Percentiles rank a stretch among this genome's conserved stretches.
Evolutionary conservation across 305 asterid genomes (phyloP).

Genomic region (Plantago lanceolata): DNA sequence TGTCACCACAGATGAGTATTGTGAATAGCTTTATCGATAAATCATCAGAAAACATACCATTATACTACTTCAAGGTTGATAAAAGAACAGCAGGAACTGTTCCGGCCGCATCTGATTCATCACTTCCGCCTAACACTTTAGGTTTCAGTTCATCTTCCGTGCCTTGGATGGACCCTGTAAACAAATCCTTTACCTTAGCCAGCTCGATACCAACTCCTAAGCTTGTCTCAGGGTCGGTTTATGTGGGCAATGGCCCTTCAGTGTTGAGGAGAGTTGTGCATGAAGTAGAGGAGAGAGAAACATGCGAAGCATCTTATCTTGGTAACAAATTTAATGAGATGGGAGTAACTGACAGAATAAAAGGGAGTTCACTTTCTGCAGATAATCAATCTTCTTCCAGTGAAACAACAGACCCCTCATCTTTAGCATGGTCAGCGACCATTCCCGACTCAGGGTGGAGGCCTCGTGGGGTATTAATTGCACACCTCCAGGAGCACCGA

Average conservation of each 20-base stretch:
- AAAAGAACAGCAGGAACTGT: conserved; percentile 43
- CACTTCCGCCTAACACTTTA: conserved; percentile 51
- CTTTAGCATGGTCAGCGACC: conserved; percentile 63
- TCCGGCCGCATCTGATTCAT: conserved; percentile 58
- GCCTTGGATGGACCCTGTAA: conserved; percentile 89
- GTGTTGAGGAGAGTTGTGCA: conserved; percentile 90
- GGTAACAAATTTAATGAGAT: conserved; percentile 61
- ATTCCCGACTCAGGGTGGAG: conserved; percentile 98
- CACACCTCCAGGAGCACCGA: conserved; percentile 93
- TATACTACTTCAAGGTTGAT: conserved; percentile 85
- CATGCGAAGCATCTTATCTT: conserved; percentile 56
- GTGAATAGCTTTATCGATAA: conserved; percentile 84
- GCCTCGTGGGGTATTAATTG: conserved; percentile 98
- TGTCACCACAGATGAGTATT: conserved; percentile 90
- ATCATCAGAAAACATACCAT: conserved; percentile 87
- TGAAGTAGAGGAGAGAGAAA: conserved; percentile 85
- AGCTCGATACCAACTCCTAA: conserved; percentile 76
- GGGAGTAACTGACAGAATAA: conserved; percentile 54
- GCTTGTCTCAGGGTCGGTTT: conserved; percentile 73
- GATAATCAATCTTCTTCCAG: conserved; percentile 47
- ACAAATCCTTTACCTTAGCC: conserved; percentile 75
- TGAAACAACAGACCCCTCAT: conserved; percentile 59
- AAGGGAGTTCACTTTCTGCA: conserved; percentile 48
- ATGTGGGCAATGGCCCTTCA: conserved; percentile 68
- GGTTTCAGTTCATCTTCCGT: conserved; percentile 83